phyloP scores from a whole-genome alignment of 768 basidiomycete genomes.

The Suillus occidentalis region DNA sequence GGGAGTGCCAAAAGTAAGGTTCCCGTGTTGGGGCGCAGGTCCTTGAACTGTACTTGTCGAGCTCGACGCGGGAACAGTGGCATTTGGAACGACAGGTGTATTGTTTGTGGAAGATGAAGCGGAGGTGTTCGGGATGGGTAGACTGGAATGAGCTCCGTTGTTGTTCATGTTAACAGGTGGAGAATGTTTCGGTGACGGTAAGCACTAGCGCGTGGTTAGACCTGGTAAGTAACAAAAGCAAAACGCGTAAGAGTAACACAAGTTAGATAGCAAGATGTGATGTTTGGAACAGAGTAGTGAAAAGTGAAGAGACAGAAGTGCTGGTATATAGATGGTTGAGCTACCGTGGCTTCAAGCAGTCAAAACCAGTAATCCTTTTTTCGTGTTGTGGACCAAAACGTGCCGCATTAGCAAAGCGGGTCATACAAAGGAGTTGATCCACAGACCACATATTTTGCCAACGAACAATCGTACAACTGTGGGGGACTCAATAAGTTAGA shows the following conservation, averaged over 20 bases:
- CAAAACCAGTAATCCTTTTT: not conserved
- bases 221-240: not conserved
- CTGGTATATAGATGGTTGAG: not conserved
- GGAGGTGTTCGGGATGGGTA: not conserved
- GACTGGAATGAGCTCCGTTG: not conserved
- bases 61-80: no score
- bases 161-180: not conserved
- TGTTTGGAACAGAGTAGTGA: not conserved
- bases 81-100: no score
- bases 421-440: not conserved
- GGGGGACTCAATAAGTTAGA: not conserved
- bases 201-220: not conserved
- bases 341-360: no score
- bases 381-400: not conserved
- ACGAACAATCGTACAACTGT: not conserved
- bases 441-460: no score
- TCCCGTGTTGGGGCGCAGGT: no score
- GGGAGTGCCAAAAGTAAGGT: no score
- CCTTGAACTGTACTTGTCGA: no score
- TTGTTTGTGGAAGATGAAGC: no score
- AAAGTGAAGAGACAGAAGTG: not conserved
- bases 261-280: not conserved
- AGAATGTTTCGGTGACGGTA: not conserved
- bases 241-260: not conserved
- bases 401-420: not conserved